Evolutionary conservation across 306 rosid genomes (phyloP).

Genomic region (Malus asiatica): DNA sequence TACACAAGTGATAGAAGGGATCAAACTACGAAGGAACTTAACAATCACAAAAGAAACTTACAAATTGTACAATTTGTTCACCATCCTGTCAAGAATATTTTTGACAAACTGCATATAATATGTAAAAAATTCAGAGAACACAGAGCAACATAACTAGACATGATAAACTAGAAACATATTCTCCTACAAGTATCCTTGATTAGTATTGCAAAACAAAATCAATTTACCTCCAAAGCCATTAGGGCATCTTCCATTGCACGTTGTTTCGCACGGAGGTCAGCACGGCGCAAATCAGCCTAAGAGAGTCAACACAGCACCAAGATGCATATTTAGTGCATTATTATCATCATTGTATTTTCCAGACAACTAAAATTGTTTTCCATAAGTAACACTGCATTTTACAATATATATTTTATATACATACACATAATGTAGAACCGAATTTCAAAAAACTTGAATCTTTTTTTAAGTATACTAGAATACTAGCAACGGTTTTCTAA

Average conservation of each 20-base stretch:
- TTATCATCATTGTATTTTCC: neutral
- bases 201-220: conserved; percentile 4
- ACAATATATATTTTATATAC: neutral
- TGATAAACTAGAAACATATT: neutral
- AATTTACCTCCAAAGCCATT: conserved; percentile 82
- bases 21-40: neutral
- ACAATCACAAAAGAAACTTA: conserved; percentile 36
- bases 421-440: too few relatives aligned
- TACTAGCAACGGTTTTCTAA: neutral
- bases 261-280: conserved; percentile 82
- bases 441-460: too few relatives aligned
- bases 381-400: neutral
- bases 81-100: conserved; percentile 71
- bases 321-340: neutral
- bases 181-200: neutral
- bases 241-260: conserved; percentile 96
- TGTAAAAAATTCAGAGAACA: neutral
- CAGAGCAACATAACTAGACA: neutral
- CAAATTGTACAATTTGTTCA: conserved; percentile 64
- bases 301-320: conserved; percentile 21
- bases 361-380: neutral
- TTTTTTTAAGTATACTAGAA: too few relatives aligned
- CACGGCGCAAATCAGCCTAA: conserved; percentile 90
- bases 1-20: neutral
- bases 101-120: conserved; percentile 61